Conservation (phyloP, 164 flowering plant species). For the Magnolia sinica region DNA sequence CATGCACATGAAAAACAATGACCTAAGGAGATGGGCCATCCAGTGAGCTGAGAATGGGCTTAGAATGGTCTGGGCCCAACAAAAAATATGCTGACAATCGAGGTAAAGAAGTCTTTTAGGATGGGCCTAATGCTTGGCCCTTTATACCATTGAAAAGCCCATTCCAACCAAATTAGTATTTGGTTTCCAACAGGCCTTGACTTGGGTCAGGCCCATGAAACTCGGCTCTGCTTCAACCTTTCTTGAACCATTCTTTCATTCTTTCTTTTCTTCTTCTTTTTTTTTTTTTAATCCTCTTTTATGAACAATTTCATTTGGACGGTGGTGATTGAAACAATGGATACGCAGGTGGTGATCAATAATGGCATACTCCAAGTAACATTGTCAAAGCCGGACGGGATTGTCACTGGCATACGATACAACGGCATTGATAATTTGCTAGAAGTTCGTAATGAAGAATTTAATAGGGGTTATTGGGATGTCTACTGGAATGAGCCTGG, state of each 20-base stretch:
- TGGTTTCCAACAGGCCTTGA: background rate
- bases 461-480: conserved; percentile 32
- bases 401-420: conserved; percentile 30
- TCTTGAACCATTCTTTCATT: no score
- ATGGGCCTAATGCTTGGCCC: no score
- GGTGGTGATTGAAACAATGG: conserved; percentile 11
- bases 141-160: background rate
- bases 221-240: no score
- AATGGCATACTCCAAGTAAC: conserved; percentile 39
- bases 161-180: background rate
- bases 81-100: no score
- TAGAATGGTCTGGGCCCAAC: no score
- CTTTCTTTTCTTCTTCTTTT: no score
- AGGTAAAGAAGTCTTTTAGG: no score
- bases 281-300: no score
- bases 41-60: no score
- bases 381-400: conserved; percentile 38
- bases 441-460: conserved; percentile 29
- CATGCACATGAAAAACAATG: no score
- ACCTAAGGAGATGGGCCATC: no score
- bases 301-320: background rate
- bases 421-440: conserved; percentile 39
- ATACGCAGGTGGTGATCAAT: conserved; percentile 41
- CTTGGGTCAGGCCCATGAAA: background rate
- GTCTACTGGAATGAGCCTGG: background rate